Percentiles rank a stretch among this genome's conserved stretches.
phyloP scores from a whole-genome alignment of 1,284 basidiomycete genomes.

The Cutaneotrichosporon spelunceum region DNA sequence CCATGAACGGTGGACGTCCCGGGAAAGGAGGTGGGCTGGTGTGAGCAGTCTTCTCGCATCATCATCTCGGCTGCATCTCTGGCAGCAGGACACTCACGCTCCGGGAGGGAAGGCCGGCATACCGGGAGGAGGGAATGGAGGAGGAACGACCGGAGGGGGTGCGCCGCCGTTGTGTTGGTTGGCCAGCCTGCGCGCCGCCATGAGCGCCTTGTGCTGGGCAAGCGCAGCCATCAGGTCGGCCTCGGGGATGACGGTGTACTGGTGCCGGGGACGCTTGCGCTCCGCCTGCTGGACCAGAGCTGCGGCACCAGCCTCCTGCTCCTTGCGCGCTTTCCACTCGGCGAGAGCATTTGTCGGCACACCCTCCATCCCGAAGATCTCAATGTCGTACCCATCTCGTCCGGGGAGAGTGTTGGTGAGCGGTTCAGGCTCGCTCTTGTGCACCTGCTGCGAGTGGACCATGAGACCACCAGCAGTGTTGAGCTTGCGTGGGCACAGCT shows the following conservation, averaged over 20 bases:
- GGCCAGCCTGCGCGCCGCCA: constrained; percentile 61
- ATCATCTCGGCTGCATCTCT: not conserved
- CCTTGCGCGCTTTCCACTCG: constrained; percentile 91
- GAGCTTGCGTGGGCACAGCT: constrained; percentile 87
- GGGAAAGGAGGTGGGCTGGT: constrained; percentile 7
- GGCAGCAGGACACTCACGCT: not conserved
- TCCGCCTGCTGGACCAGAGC: constrained; percentile 69
- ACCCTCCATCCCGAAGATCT: constrained; percentile 99
- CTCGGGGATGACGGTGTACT: constrained; percentile 74
- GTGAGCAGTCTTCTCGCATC: not conserved
- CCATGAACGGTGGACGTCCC: constrained; percentile 10
- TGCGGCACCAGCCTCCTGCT: constrained; percentile 77
- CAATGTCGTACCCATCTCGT: constrained; percentile 94
- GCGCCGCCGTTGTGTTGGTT: constrained; percentile 33
- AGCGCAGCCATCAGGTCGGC: constrained; percentile 81
- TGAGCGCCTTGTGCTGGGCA: constrained; percentile 84
- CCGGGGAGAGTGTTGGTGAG: constrained; percentile 96
- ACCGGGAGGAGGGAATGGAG: constrained; percentile 46
- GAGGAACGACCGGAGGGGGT: constrained; percentile 57
- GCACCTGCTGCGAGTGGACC: constrained; percentile 98
- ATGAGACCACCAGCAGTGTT: constrained; percentile 94
- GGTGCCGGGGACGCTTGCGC: constrained; percentile 75
- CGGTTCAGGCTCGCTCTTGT: constrained; percentile 96
- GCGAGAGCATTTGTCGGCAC: constrained; percentile 90
- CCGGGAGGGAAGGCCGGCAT: constrained; percentile 22